phyloP scores from a whole-genome alignment of 176 grass and related monocot genomes.

The Puya raimondii region DNA sequence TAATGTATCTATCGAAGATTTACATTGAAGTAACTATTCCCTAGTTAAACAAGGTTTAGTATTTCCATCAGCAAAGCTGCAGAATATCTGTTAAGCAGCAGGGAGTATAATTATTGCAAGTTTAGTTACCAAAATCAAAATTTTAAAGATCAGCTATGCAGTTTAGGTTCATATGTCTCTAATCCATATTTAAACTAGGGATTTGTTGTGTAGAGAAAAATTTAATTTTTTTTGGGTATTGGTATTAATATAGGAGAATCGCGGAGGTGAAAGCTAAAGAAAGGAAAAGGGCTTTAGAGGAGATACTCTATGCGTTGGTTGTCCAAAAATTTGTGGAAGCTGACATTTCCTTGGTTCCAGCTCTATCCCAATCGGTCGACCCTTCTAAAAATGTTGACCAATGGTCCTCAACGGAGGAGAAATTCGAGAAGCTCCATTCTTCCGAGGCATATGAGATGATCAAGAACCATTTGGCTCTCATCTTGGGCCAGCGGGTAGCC shows the following conservation, averaged over 20 bases:
- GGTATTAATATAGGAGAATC: constrained; percentile 53
- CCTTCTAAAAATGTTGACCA: constrained; percentile 50
- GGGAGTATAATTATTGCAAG: too few relatives aligned
- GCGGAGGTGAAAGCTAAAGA: constrained; percentile 97
- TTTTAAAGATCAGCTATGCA: too few relatives aligned
- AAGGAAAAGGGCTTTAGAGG: constrained; percentile 65
- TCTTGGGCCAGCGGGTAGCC: constrained; percentile 60
- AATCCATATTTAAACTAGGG: background rate
- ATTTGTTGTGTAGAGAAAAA: constrained; percentile 4
- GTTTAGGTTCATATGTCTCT: constrained; percentile 2
- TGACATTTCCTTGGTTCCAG: constrained; percentile 67
- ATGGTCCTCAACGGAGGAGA: constrained; percentile 50
- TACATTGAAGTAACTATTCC: too few relatives aligned
- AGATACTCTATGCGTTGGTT: constrained; percentile 85
- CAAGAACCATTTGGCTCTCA: constrained; percentile 85
- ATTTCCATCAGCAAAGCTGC: too few relatives aligned
- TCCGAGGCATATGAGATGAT: constrained; percentile 88
- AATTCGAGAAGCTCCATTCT: constrained; percentile 66
- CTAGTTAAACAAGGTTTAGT: too few relatives aligned
- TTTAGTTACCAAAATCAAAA: too few relatives aligned
- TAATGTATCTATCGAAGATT: too few relatives aligned
- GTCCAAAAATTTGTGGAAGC: constrained; percentile 95
- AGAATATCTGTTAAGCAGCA: too few relatives aligned
- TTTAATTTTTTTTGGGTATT: constrained; percentile 14
- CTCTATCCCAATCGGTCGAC: constrained; percentile 41